A percentile compares a stretch with the other conserved stretches of the same genome.
These are phyloP conservation scores for Diplogelasinospora grovesii DNA, from an alignment of 495 filamentous ascomycete genomes.

Conservation along the genomic window DNA sequence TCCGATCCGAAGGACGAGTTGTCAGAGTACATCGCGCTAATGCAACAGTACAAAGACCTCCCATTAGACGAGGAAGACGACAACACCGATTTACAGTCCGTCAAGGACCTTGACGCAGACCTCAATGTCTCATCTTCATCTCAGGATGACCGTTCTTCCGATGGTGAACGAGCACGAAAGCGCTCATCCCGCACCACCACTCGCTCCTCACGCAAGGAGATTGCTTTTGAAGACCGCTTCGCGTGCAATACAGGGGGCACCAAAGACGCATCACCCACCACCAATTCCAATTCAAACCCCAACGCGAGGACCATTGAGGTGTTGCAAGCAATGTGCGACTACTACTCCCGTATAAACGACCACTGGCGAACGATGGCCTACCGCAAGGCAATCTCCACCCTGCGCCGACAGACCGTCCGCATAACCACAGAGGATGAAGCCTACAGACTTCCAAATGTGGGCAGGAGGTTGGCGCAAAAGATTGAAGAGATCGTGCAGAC, in stretches of 20 bases:
- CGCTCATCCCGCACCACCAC: constrained; percentile 4
- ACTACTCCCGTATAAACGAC: constrained; percentile 70
- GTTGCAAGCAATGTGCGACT: constrained; percentile 75
- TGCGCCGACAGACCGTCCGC: constrained; percentile 59
- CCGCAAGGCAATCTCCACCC: constrained; percentile 67
- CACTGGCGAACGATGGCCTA: constrained; percentile 78
- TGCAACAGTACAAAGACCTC: constrained; percentile 29
- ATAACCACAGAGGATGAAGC: constrained; percentile 68
- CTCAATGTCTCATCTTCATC: constrained; percentile 11
- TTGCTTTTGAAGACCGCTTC: constrained; percentile 34
- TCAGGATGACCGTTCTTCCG: constrained; percentile 15
- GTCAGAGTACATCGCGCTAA: constrained; percentile 25
- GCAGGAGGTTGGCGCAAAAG: constrained; percentile 69
- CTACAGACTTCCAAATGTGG: constrained; percentile 60
- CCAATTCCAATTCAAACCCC: constrained; percentile 43
- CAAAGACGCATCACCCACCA: constrained; percentile 14
- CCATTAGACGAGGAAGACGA: constrained; percentile 33
- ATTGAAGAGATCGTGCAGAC: constrained; percentile 87
- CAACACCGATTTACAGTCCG: constrained; percentile 19
- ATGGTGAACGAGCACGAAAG: constrained; percentile 19
- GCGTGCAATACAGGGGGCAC: constrained; percentile 38
- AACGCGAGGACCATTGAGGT: constrained; percentile 72
- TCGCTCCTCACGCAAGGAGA: constrained; percentile 10
- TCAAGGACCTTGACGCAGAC: constrained; percentile 9
- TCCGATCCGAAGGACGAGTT: constrained; percentile 22